Evolutionary conservation across 768 basidiomycete species (phyloP), one percentile per base, ranked within the genome.

Genomic region (Leccinellum albellum): DNA sequence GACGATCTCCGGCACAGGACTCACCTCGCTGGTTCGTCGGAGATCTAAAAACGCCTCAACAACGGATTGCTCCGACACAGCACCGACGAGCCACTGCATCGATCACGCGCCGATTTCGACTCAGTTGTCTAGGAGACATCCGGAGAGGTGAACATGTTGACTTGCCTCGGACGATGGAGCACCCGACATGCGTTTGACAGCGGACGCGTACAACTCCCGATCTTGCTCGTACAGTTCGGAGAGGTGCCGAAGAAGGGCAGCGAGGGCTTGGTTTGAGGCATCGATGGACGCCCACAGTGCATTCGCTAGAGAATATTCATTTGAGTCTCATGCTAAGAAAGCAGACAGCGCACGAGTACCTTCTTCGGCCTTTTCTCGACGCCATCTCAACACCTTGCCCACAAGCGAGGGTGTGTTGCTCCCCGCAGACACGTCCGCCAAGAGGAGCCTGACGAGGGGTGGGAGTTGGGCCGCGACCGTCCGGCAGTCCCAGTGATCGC

Each of bases 401-500:
- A 95, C 94, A 42, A 98, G 83, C 42, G 91, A 91, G 2, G 97
- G 97, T 2, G 97, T 98, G 66, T 98, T 91, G 62, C 91, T 95
- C 10, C 97, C 97, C 9, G 91, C 93, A 65, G 97, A 91, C 15
- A 98, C 94, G 68, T 99, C 97, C 24, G 95, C 97, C 21, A 99
- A 80, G 74, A 98, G 81, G 33, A 99, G 80, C 54, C 91, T 79
- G 21, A 90, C 87, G 51, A 85, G 73, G 0, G 91, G 91, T 3
- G 97, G 97, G 32, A 99, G 85, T 52, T 82, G 80, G 70, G 97
- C 92, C 0, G 85, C 82, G 54, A 78, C 74, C 13, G 88, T 79
- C 31, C 66, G 70, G 62, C 88, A 83, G 63, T 93, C 86, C 95
- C 95, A 97, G 54, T 63, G 66, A 31, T 53, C 44, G 3, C 69